Evolutionary conservation across 495 filamentous ascomycete species (phyloP).

Genomic region (Jackrogersella multiformis): DNA sequence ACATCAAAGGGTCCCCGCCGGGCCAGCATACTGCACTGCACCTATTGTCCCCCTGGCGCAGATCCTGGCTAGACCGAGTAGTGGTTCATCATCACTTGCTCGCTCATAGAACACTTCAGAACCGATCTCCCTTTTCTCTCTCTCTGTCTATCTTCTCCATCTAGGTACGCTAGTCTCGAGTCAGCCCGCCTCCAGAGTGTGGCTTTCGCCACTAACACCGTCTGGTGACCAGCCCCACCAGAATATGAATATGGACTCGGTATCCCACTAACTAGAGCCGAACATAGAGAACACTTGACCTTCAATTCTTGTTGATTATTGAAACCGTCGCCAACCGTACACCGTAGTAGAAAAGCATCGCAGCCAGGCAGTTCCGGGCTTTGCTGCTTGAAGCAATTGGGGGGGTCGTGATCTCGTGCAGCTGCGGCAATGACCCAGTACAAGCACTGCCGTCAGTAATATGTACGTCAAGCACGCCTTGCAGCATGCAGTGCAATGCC

Average conservation of each 20-base stretch:
- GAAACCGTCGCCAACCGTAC: slow-evolving; percentile 14
- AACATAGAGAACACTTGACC: slow-evolving; percentile 36
- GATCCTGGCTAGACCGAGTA: slow-evolving; percentile 42
- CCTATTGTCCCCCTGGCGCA: slow-evolving; percentile 32
- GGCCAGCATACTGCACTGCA: slow-evolving; percentile 26
- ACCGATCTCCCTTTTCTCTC: slow-evolving; percentile 25
- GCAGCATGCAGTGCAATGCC: slow-evolving; percentile 50
- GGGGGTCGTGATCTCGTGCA: slow-evolving; percentile 41
- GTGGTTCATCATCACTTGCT: slow-evolving; percentile 25
- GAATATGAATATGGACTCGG: slow-evolving; percentile 44
- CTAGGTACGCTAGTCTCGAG: slow-evolving; percentile 43
- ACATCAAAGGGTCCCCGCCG: slow-evolving; percentile 37
- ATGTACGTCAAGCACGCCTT: slow-evolving; percentile 50
- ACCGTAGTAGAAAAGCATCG: slow-evolving; percentile 3
- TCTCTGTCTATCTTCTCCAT: slow-evolving; percentile 16
- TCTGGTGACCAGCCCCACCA: slow-evolving; percentile 51
- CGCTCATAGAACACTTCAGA: slow-evolving; percentile 3
- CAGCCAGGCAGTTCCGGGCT: slow-evolving; percentile 31
- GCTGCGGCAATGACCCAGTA: slow-evolving; percentile 45
- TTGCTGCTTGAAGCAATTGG: slow-evolving; percentile 39
- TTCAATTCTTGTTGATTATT: slow-evolving; percentile 36
- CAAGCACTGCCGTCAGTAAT: slow-evolving; percentile 43
- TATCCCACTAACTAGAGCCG: slow-evolving; percentile 43
- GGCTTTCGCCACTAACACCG: slow-evolving; percentile 51
- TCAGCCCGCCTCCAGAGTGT: slow-evolving; percentile 38